Evolutionary conservation across 768 basidiomycete genomes (phyloP), one percentile per base, ranked within the genome.

Genomic region (Clitopilus hobsonii): DNA sequence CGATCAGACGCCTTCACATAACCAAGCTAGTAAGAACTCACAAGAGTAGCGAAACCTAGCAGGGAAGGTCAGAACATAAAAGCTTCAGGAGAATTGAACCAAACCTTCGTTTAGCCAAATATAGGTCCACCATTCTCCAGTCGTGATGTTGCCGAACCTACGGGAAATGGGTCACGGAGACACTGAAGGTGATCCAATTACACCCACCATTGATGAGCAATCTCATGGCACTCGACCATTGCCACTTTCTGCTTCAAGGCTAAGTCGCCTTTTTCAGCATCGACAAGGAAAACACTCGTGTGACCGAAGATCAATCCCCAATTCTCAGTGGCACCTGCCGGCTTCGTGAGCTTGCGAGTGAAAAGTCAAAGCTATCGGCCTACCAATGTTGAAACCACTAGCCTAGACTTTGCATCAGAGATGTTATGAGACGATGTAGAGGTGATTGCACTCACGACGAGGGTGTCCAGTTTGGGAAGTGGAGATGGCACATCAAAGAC

Each of bases 271-370:
- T 81, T 85, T 66, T 86, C 75, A 16, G 84, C 83, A 66, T 97
- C 89, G 56, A 90, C 77, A 38, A 96, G 71, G 66, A 91, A 89
- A 4, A 85, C 88, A 38, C 76, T 83, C 0, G 93, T 94, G 38
- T 94, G 76, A 18, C 94, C 95, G 13, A 88, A 94, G 66, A 97
- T 96, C 54, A 96, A 73, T 23, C 90, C 92, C 90, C 90, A 94
- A 68, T 94, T 94, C 70, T 97, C 95, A 94, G 94, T 94, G 3
- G 88, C 88, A 55, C 86, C 82, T 75, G 61, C 53, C 13, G n/a
- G n/a, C n/a, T n/a, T n/a, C n/a, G n/a, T n/a, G n/a, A n/a, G n/a
- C n/a, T n/a, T n/a, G n/a, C n/a, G n/a, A n/a, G n/a, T n/a, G n/a
- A n/a, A n/a, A n/a, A n/a, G 41, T 27, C 16, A 24, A 22, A 38